Evolutionary conservation across 2,329 filamentous ascomycete species (phyloP).

Genomic region (Nemania bipapillata): DNA sequence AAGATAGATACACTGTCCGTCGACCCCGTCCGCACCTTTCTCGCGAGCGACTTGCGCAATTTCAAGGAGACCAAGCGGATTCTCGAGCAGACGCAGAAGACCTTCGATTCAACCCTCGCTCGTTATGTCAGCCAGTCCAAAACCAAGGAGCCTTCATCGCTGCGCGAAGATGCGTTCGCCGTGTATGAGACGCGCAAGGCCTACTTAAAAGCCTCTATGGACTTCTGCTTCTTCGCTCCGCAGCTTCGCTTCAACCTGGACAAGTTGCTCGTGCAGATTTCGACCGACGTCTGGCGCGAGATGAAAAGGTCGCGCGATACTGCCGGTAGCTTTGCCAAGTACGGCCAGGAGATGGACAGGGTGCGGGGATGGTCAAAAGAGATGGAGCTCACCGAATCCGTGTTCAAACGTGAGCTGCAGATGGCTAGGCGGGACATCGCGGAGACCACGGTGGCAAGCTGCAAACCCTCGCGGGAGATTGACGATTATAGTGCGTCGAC

Average conservation of each 20-base stretch:
- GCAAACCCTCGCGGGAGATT: constrained; percentile 87
- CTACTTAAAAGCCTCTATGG: constrained; percentile 91
- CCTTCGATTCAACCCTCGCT: constrained; percentile 82
- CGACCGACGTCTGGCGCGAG: constrained; percentile 88
- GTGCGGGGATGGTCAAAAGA: constrained; percentile 92
- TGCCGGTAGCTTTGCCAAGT: constrained; percentile 71
- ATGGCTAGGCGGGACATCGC: constrained; percentile 83
- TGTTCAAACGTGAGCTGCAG: constrained; percentile 84
- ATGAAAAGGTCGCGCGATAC: constrained; percentile 77
- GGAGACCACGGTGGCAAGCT: constrained; percentile 74
- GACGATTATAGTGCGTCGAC: constrained; percentile 93
- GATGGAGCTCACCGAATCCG: constrained; percentile 87
- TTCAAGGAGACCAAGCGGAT: constrained; percentile 86
- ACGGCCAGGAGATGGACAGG: constrained; percentile 84
- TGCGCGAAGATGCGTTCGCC: constrained; percentile 95
- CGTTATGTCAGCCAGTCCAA: constrained; percentile 88
- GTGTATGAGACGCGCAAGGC: constrained; percentile 90
- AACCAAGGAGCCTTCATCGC: constrained; percentile 88
- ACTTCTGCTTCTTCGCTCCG: constrained; percentile 88
- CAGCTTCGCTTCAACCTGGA: constrained; percentile 87
- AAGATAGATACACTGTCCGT: constrained; percentile 79
- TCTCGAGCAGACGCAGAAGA: constrained; percentile 83
- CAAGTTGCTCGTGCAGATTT: constrained; percentile 84
- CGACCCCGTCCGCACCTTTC: constrained; percentile 83
- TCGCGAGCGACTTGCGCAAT: constrained; percentile 79